Conservation (phyloP, 495 filamentous ascomycete genomes). For the Beverwykella pulmonaria region DNA sequence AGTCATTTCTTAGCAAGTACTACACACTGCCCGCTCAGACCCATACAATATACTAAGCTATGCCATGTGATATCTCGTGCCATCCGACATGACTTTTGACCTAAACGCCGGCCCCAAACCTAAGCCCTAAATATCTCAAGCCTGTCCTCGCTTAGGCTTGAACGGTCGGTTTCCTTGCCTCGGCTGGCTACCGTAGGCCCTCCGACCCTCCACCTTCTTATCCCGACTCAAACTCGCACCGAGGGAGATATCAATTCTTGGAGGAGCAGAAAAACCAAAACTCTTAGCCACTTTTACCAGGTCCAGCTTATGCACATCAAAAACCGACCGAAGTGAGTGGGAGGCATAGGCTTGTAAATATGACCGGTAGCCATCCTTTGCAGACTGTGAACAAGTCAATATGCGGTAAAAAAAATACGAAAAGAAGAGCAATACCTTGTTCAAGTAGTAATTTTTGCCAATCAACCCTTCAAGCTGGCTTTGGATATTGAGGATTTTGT, state of each 20-base stretch:
- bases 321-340: conserved; percentile 85
- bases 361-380: conserved; percentile 73
- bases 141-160: conserved; percentile 18
- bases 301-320: conserved; percentile 92
- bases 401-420: neutral
- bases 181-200: conserved; percentile 78
- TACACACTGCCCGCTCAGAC: neutral
- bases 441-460: conserved; percentile 91
- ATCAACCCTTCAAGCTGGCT: conserved; percentile 93
- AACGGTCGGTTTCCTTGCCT: conserved; percentile 45
- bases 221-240: conserved; percentile 85
- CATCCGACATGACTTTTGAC: neutral
- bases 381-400: conserved; percentile 49
- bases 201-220: conserved; percentile 76
- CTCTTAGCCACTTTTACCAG: conserved; percentile 90
- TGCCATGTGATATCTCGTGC: neutral
- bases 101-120: conserved; percentile 1
- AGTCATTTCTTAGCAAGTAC: neutral
- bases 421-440: conserved; percentile 61
- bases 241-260: conserved; percentile 84
- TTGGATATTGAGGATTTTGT: conserved; percentile 69
- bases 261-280: conserved; percentile 89
- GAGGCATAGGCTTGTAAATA: conserved; percentile 95
- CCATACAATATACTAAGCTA: neutral
- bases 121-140: neutral